These are phyloP conservation scores for Ascosphaera apis DNA, from an alignment of 2,329 filamentous ascomycete species.

Conservation along the genomic window DNA sequence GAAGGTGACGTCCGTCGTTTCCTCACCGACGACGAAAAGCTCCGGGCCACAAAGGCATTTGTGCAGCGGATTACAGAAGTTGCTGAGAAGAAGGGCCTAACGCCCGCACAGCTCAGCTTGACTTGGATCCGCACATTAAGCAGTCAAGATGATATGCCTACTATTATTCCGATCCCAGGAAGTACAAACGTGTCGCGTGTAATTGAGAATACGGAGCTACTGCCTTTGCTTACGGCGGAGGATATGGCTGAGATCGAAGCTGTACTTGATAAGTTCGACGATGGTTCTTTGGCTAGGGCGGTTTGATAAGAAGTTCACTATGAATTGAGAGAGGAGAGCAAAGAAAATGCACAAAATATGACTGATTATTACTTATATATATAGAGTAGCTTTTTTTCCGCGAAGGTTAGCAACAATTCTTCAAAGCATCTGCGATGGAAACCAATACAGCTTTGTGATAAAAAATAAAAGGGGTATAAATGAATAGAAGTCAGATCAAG, in stretches of 20 bases:
- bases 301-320: neutral
- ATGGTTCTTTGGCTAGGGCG: neutral
- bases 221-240: constrained; percentile 11
- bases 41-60: constrained; percentile 26
- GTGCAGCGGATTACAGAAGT: constrained; percentile 23
- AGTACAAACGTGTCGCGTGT: constrained; percentile 16
- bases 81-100: constrained; percentile 21
- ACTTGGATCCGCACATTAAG: constrained; percentile 25
- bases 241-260: constrained; percentile 28
- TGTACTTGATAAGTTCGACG: constrained; percentile 25
- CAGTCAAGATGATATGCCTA: constrained; percentile 20
- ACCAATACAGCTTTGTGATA: neutral
- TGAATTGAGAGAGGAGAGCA: constrained; percentile 1
- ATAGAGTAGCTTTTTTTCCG: neutral
- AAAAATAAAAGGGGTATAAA: no score
- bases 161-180: constrained; percentile 17
- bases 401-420: neutral
- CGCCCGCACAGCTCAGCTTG: constrained; percentile 25
- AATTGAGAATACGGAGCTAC: constrained; percentile 13
- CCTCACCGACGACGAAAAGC: constrained; percentile 26
- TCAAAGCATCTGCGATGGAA: neutral
- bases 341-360: neutral
- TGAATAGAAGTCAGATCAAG: constrained; percentile 19
- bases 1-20: constrained; percentile 22
- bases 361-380: neutral